Conservation (phyloP, 495 filamentous ascomycete species). For the Astrothelium macrocarpum region DNA sequence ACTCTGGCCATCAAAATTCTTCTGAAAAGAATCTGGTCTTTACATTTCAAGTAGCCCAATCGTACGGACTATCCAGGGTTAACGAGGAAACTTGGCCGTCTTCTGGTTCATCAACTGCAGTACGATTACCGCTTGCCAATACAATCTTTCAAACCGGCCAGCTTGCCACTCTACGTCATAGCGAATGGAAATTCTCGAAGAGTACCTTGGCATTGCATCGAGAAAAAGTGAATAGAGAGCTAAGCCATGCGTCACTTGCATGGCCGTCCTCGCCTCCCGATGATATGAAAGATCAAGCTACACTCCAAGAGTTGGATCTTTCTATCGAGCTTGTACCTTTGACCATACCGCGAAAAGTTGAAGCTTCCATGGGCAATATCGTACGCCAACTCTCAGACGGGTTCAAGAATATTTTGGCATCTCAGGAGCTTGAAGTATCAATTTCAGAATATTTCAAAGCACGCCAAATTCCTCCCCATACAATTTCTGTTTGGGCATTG, state of each 20-base stretch:
- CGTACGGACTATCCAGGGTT: not conserved
- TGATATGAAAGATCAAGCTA: slow-evolving; percentile 21
- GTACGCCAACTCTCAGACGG: slow-evolving; percentile 51
- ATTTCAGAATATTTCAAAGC: slow-evolving; percentile 50
- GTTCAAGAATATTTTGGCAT: slow-evolving; percentile 50
- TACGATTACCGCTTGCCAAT: slow-evolving; percentile 18
- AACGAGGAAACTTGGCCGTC: not conserved
- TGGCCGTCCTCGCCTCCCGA: slow-evolving; percentile 8
- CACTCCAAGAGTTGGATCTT: slow-evolving; percentile 15
- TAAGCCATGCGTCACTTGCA: not conserved
- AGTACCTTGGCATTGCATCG: not conserved
- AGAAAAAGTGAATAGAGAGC: not conserved
- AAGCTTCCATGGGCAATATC: slow-evolving; percentile 72
- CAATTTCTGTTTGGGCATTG: slow-evolving; percentile 69
- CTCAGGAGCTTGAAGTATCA: slow-evolving; percentile 59
- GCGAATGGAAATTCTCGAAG: slow-evolving; percentile 5
- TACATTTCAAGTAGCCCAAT: not conserved
- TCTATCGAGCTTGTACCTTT: slow-evolving; percentile 54
- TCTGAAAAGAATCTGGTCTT: not conserved
- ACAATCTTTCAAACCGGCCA: slow-evolving; percentile 21
- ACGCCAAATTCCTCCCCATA: slow-evolving; percentile 35
- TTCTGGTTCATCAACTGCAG: not conserved
- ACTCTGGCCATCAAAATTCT: not conserved
- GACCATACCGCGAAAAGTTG: slow-evolving; percentile 53
- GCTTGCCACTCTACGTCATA: slow-evolving; percentile 13